Base-by-base conservation (phyloP, 108 stramenopile genomes). In the Nitzschia putrida region DNA sequence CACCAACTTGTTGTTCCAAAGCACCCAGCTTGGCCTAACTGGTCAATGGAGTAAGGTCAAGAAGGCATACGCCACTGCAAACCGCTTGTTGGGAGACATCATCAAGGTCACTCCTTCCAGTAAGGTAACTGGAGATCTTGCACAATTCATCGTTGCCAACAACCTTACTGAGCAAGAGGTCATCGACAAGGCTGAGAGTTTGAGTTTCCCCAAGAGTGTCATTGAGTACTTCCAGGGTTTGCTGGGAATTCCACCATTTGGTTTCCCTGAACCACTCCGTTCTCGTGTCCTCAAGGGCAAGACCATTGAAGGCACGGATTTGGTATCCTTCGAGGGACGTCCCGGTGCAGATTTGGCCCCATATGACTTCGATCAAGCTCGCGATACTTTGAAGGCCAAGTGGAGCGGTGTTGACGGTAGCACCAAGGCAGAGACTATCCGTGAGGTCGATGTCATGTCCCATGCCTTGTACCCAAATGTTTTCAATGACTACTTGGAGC, bases 41-140 rank as follows among this genome's bases (percentile, higher is more conserved):
- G 98, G 89, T 11, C 86, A 93, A 37, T 99, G 97, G 97, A 75
- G 80, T 18, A 82, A 87, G 45, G 92, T 98, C 61, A 97, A 97
- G 85, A 74, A 69, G 22, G 87, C 91, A 16, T 99, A 97, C 76
- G 96, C 97, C 22, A 77, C 80, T 8, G 97, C 96, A 22, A 99
- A 99, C 74, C 74, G 84, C 3, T 70, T 99, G 56, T 73, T 98
- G 29, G 98, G 98, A 10, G 98, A 98, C 76, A 97, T 99, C 53
- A 86, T 95, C 74, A 99, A 99, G 85, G 98, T 98, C 18, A 99
- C 98, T 12, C 97, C 98, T 4, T 94, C 94, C 1, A 85, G 81
- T 57, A 97, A 99, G 91, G 96, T 97, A 8, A 90, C 91, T 11
- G 98, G 98, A 40, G 98, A 99, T 80, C 75, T 99, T 41, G 98